These are phyloP conservation scores for Luffa aegyptiaca DNA, from an alignment of 306 rosid species.

Conservation along the genomic window DNA sequence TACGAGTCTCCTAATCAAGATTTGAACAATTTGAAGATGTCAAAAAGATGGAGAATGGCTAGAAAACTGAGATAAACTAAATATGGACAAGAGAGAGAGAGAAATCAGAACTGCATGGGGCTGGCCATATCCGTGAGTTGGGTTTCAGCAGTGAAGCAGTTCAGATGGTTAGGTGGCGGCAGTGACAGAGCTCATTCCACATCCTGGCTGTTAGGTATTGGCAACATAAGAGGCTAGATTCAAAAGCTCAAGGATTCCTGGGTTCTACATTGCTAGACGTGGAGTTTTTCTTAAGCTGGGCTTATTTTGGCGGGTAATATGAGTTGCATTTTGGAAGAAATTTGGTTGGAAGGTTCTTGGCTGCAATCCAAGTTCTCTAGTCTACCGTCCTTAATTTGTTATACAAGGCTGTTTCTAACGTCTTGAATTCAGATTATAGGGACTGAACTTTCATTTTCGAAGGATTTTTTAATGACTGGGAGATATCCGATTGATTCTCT, in stretches of 20 bases:
- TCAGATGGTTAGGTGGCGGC: background rate
- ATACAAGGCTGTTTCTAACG: background rate
- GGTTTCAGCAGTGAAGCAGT: background rate
- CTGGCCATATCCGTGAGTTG: background rate
- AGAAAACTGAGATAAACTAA: background rate
- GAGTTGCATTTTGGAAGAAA: background rate
- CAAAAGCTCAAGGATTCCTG: background rate
- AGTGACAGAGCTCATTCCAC: background rate
- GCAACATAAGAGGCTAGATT: background rate
- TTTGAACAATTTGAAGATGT: constrained; percentile 17
- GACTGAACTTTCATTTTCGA: too few relatives aligned
- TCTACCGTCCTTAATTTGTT: background rate
- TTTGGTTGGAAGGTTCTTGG: background rate
- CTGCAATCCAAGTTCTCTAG: background rate
- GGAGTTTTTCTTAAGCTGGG: background rate
- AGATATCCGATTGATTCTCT: background rate
- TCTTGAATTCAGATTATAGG: background rate
- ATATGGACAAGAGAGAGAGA: background rate
- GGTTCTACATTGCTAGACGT: background rate
- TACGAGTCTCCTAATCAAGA: constrained; percentile 22
- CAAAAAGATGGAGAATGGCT: constrained; percentile 13
- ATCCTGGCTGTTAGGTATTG: background rate
- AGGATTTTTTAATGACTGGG: background rate
- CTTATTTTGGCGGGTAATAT: background rate
- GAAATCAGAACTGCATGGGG: background rate